These are phyloP conservation scores for Lodderomyces theae DNA, from an alignment of 1,139 yeast genomes.

Conservation along the genomic window DNA sequence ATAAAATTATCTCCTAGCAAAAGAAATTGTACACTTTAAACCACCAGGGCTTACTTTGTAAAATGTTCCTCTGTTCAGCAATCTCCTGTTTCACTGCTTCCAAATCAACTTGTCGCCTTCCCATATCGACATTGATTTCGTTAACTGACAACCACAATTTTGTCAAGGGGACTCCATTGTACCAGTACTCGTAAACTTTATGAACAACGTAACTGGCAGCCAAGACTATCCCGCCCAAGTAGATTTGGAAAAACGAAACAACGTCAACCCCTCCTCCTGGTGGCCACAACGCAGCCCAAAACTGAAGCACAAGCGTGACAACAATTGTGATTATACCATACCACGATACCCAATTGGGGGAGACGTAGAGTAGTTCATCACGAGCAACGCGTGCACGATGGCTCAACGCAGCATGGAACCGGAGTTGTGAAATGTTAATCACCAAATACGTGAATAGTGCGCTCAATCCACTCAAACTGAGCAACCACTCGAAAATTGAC, in stretches of 20 bases:
- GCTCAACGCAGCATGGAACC: constrained; percentile 31
- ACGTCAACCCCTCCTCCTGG: constrained; percentile 28
- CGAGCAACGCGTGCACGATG: constrained; percentile 27
- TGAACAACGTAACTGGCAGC: constrained; percentile 30
- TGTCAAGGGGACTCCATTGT: constrained; percentile 23
- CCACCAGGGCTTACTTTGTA: constrained; percentile 26
- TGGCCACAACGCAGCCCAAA: constrained; percentile 42
- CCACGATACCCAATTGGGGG: constrained; percentile 29
- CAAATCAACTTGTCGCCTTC: constrained; percentile 42
- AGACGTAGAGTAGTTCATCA: constrained; percentile 31
- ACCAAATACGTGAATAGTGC: constrained; percentile 28
- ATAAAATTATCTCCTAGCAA: no score
- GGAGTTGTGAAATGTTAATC: constrained; percentile 30
- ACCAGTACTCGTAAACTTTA: constrained; percentile 28
- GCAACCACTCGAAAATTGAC: constrained; percentile 24
- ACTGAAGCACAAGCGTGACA: constrained; percentile 30
- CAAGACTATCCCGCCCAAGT: constrained; percentile 31
- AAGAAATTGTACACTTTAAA: constrained; percentile 22
- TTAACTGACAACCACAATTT: constrained; percentile 30
- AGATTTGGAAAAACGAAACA: constrained; percentile 29
- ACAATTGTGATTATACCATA: constrained; percentile 28
- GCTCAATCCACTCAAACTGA: constrained; percentile 24
- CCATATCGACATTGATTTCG: constrained; percentile 42
- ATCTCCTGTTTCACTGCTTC: constrained; percentile 36
- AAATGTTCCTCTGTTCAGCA: constrained; percentile 16